phyloP scores from a whole-genome alignment of 2,329 filamentous ascomycete genomes.

The Talaromyces rugulosus region DNA sequence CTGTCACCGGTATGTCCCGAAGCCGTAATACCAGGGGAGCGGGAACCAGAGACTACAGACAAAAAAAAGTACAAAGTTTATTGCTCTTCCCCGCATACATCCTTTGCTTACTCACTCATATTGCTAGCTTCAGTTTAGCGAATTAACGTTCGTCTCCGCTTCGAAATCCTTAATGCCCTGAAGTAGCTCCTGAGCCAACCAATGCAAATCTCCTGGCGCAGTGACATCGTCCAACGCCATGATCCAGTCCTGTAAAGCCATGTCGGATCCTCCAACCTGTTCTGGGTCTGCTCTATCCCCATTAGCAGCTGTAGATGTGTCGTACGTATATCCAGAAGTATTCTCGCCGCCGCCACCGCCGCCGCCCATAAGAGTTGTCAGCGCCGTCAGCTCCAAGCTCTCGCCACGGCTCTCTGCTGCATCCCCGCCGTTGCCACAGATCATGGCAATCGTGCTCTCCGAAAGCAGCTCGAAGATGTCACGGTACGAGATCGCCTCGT shows the following conservation, averaged over 20 bases:
- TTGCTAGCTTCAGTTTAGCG: neutral
- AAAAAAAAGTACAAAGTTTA: too few relatives aligned
- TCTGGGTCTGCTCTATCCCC: neutral
- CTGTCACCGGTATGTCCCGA: neutral
- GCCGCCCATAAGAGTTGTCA: neutral
- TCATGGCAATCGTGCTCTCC: conserved; percentile 7
- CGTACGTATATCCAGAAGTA: neutral
- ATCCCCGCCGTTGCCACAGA: conserved; percentile 1
- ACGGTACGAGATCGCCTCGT: conserved; percentile 25
- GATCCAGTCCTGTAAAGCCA: conserved; percentile 10
- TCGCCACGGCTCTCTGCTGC: neutral
- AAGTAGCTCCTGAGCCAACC: conserved; percentile 8
- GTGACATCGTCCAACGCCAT: neutral
- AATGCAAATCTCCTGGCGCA: conserved; percentile 7
- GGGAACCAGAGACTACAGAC: too few relatives aligned
- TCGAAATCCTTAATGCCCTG: conserved; percentile 8
- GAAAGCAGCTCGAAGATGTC: conserved; percentile 25
- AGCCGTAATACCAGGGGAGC: neutral
- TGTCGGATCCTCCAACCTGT: conserved; percentile 2
- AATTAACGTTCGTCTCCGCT: conserved; percentile 4
- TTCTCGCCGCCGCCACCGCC: neutral
- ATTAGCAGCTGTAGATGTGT: neutral
- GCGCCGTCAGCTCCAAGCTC: conserved; percentile 2
- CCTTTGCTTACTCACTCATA: neutral
- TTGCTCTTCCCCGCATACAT: too few relatives aligned